Conservation (phyloP, 306 rosid species). For the Macrotyloma uniflorum region DNA sequence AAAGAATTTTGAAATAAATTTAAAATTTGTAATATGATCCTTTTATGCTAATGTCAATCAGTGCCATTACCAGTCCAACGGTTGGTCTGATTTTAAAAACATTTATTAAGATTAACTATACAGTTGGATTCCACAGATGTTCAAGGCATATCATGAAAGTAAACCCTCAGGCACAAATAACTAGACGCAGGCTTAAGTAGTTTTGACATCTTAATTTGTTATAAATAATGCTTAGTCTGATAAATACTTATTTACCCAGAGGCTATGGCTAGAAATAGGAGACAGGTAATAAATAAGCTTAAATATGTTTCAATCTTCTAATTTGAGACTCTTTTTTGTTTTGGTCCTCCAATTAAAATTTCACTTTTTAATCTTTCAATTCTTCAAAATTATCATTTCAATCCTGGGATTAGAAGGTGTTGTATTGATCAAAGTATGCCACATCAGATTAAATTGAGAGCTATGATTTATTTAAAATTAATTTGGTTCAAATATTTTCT, state of each 20-base stretch:
- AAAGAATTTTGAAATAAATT: background rate
- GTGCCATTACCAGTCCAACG: background rate
- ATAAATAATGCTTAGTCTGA: background rate
- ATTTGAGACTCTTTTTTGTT: too few relatives aligned
- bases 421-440: too few relatives aligned
- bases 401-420: too few relatives aligned
- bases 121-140: background rate
- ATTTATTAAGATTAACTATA: background rate
- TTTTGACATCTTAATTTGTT: slow-evolving; percentile 13
- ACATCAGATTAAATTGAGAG: too few relatives aligned
- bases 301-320: too few relatives aligned
- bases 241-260: slow-evolving; percentile 15
- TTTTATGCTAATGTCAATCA: background rate
- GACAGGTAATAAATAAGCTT: too few relatives aligned
- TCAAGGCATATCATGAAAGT: background rate
- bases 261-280: background rate
- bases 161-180: slow-evolving; percentile 11
- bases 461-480: too few relatives aligned
- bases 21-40: background rate
- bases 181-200: slow-evolving; percentile 19
- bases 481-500: too few relatives aligned
- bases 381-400: too few relatives aligned
- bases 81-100: background rate
- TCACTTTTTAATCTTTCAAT: too few relatives aligned
- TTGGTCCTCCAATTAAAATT: too few relatives aligned